Percentiles rank a stretch among this genome's conserved stretches.
phyloP scores from a whole-genome alignment of 176 grass and related monocot genomes.

The Triticum monococcum region DNA sequence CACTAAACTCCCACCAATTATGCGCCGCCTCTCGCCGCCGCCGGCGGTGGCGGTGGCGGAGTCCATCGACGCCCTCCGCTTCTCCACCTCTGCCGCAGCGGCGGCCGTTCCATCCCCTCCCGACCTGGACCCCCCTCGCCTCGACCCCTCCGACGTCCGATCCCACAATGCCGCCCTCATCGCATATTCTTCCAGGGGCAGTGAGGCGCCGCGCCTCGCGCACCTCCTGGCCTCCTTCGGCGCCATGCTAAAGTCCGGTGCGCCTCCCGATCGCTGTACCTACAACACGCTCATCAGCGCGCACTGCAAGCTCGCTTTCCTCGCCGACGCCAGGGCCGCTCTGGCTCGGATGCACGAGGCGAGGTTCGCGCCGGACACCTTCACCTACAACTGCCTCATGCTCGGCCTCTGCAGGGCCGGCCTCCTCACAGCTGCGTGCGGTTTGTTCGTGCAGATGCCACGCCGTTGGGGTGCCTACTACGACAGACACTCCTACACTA shows the following conservation, averaged over 20 bases:
- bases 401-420: neutral
- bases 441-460: neutral
- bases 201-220: neutral
- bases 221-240: neutral
- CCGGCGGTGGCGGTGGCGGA: neutral
- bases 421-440: neutral
- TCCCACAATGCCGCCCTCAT: neutral
- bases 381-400: conserved; percentile 19
- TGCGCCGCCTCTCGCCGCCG: neutral
- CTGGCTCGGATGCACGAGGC: neutral
- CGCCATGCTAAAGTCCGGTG: conserved; percentile 25
- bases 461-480: neutral
- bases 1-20: neutral
- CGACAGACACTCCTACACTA: neutral
- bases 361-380: neutral
- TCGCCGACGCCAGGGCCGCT: conserved; percentile 44
- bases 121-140: neutral
- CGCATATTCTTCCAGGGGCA: neutral
- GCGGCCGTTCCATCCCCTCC: neutral
- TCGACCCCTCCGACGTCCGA: neutral
- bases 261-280: conserved; percentile 25
- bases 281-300: neutral
- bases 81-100: neutral
- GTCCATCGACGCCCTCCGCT: neutral
- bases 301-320: conserved; percentile 38